These are phyloP conservation scores for Erodium texanum DNA, from an alignment of 441 rosid genomes.

Conservation along the genomic window DNA sequence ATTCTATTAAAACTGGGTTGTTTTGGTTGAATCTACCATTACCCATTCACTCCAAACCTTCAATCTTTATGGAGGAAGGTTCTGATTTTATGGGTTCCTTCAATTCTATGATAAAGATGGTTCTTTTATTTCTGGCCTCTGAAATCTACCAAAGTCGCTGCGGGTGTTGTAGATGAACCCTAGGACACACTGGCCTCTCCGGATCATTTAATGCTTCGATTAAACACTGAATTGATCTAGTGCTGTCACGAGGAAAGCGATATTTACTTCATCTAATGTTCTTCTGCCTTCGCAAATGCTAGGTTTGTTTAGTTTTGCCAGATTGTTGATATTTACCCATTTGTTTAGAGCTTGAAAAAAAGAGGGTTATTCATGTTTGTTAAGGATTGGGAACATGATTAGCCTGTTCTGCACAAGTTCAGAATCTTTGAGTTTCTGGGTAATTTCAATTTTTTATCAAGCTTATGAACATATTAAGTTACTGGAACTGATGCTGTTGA, in stretches of 20 bases:
- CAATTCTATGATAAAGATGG: constrained; percentile 2
- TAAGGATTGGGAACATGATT: no score
- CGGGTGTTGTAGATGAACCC: background rate
- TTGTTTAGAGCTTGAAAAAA: no score
- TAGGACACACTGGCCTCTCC: background rate
- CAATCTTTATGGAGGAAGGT: constrained; percentile 6
- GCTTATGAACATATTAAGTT: no score
- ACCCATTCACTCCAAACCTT: background rate
- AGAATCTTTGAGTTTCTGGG: background rate
- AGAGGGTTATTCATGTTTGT: no score
- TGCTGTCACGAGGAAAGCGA: background rate
- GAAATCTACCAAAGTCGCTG: background rate
- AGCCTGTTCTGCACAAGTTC: no score
- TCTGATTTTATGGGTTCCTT: constrained; percentile 4
- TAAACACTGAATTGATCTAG: background rate
- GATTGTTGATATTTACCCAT: no score
- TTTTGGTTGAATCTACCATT: constrained; percentile 2
- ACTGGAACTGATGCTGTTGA: background rate
- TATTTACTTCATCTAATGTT: background rate
- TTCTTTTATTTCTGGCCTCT: background rate
- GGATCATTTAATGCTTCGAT: background rate
- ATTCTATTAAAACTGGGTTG: background rate
- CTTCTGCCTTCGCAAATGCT: background rate
- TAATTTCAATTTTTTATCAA: no score
- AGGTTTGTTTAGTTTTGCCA: background rate